These are phyloP conservation scores for Coriolopsis trogii DNA, from an alignment of 1,284 basidiomycete species.

Conservation along the genomic window DNA sequence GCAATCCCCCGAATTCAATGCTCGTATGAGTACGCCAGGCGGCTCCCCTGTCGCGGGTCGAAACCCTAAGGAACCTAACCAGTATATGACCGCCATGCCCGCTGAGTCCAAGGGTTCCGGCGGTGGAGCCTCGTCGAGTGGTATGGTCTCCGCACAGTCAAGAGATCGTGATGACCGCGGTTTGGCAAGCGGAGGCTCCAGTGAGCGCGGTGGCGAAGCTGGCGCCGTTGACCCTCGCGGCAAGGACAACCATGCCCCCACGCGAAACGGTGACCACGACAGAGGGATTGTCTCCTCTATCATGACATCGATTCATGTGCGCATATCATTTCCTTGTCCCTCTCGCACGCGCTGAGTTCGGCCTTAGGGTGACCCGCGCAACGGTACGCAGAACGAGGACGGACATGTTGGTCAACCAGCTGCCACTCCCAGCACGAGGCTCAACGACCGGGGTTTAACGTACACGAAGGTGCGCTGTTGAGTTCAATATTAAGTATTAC, in stretches of 20 bases:
- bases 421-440: not conserved
- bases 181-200: not conserved
- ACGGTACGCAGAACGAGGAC: not conserved
- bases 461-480: conserved; percentile 18
- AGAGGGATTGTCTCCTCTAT: conserved; percentile 6
- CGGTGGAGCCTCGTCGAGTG: conserved; percentile 4
- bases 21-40: conserved; percentile 12
- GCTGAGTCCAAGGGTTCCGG: not conserved
- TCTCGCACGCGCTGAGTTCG: not conserved
- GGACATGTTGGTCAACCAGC: conserved; percentile 17
- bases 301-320: conserved; percentile 10
- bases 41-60: conserved; percentile 3
- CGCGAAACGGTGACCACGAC: not conserved
- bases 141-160: conserved; percentile 2
- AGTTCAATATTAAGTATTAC: too few species aligned
- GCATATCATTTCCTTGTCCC: not conserved
- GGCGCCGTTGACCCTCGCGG: not conserved
- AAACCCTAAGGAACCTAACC: conserved; percentile 1
- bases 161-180: not conserved
- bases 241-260: not conserved
- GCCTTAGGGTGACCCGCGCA: conserved; percentile 8
- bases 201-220: conserved; percentile 3
- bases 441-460: conserved; percentile 19
- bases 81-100: conserved; percentile 1
- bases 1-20: conserved; percentile 17